A percentile compares a stretch with the other conserved stretches of the same genome.
Evolutionary conservation across 2,329 filamentous ascomycete species (phyloP).

Genomic region (Aspergillus alliaceus): DNA sequence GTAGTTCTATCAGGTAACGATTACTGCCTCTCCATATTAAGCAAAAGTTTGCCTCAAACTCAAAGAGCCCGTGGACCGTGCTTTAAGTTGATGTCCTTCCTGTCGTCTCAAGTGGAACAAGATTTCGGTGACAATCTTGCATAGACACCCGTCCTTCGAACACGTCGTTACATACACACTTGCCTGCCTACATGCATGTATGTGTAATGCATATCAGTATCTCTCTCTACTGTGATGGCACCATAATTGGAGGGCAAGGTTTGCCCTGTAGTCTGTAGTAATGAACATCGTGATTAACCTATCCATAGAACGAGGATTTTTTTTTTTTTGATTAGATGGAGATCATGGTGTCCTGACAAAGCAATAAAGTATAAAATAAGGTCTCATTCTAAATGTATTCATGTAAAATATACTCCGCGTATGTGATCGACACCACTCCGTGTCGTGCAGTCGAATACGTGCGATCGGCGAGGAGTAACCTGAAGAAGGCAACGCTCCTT

Average conservation of each 20-base stretch:
- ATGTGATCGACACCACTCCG: neutral
- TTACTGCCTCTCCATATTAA: neutral
- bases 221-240: no score
- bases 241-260: neutral
- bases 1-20: neutral
- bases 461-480: neutral
- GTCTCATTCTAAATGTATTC: neutral
- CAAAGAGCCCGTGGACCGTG: neutral
- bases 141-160: neutral
- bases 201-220: no score
- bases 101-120: neutral
- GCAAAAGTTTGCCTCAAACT: neutral
- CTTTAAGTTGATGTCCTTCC: neutral
- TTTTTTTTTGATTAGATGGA: neutral
- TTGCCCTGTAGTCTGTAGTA: neutral
- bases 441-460: neutral
- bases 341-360: neutral
- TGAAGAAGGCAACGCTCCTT: neutral
- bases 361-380: neutral
- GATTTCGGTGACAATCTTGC: neutral
- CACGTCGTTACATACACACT: no score
- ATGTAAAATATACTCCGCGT: neutral
- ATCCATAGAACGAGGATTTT: neutral
- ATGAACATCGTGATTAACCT: neutral
- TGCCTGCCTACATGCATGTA: no score